phyloP scores from a whole-genome alignment of 2,329 filamentous ascomycete species.

The Alternaria sp. region DNA sequence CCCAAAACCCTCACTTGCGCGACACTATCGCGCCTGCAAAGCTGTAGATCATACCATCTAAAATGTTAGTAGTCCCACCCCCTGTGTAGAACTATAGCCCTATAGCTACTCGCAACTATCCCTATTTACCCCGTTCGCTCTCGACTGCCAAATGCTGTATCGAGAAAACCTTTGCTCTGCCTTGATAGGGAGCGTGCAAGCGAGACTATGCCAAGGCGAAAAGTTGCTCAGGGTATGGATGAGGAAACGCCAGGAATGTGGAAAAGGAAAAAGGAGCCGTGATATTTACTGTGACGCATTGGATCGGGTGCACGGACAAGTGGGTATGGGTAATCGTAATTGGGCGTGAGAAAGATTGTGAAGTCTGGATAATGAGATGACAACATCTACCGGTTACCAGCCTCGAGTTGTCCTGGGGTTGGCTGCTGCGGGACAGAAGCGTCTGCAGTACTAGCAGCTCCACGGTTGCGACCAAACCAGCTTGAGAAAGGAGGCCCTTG shows the following conservation, averaged over 20 bases:
- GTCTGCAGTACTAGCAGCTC: conserved; percentile 28
- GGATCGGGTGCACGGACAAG: neutral
- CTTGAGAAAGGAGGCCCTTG: conserved; percentile 33
- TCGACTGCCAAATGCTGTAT: neutral
- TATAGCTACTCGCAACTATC: neutral
- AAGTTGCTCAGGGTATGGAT: conserved; percentile 2
- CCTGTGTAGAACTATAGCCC: neutral
- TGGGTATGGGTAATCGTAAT: conserved; percentile 14
- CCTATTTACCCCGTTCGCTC: neutral
- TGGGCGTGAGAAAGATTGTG: conserved; percentile 10
- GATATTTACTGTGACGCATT: neutral
- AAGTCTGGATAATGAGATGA: neutral
- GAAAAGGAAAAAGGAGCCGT: neutral
- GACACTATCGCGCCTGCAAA: neutral
- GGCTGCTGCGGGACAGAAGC: conserved; percentile 29
- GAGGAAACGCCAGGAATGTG: neutral
- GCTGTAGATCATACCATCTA: neutral
- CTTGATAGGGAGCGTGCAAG: neutral
- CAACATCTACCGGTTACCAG: conserved; percentile 42
- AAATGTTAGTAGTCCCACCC: neutral
- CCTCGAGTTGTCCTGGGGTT: conserved; percentile 51
- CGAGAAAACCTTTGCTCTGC: conserved; percentile 1
- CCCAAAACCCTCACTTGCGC: neutral
- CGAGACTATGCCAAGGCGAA: neutral
- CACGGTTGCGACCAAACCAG: conserved; percentile 44